Evolutionary conservation across 805 yeast species (phyloP).

Genomic region (Wickerhamomyces tratensis): DNA sequence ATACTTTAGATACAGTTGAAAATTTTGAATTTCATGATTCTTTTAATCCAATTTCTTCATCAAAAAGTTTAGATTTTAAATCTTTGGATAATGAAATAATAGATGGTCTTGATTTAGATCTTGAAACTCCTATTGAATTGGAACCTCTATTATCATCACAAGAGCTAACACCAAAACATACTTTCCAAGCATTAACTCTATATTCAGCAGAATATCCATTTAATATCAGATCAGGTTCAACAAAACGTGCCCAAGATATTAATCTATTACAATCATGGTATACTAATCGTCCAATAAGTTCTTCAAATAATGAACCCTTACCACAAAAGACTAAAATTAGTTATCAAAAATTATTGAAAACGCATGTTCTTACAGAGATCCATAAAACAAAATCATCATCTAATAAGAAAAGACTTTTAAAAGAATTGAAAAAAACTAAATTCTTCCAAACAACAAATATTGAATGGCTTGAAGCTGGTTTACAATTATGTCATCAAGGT

Average conservation of each 20-base stretch:
- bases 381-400: constrained; percentile 35
- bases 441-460: constrained; percentile 86
- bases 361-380: constrained; percentile 61
- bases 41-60: constrained; percentile 45
- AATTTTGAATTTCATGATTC: constrained; percentile 47
- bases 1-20: constrained; percentile 31
- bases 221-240: constrained; percentile 61
- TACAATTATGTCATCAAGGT: constrained; percentile 90
- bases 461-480: constrained; percentile 98
- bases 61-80: constrained; percentile 14
- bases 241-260: constrained; percentile 82
- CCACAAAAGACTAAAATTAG: constrained; percentile 80
- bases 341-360: constrained; percentile 80
- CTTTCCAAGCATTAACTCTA: constrained; percentile 52
- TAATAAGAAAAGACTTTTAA: constrained; percentile 49
- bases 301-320: constrained; percentile 20
- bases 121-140: constrained; percentile 4
- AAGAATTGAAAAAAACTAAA: constrained; percentile 65
- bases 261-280: constrained; percentile 80
- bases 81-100: no score
- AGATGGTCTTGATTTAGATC: no score
- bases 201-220: constrained; percentile 84
- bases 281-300: constrained; percentile 50
- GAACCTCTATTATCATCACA: constrained; percentile 42
- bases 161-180: constrained; percentile 34